These are phyloP conservation scores for Ceriops decandra DNA, from an alignment of 345 rosid species.

Conservation along the genomic window DNA sequence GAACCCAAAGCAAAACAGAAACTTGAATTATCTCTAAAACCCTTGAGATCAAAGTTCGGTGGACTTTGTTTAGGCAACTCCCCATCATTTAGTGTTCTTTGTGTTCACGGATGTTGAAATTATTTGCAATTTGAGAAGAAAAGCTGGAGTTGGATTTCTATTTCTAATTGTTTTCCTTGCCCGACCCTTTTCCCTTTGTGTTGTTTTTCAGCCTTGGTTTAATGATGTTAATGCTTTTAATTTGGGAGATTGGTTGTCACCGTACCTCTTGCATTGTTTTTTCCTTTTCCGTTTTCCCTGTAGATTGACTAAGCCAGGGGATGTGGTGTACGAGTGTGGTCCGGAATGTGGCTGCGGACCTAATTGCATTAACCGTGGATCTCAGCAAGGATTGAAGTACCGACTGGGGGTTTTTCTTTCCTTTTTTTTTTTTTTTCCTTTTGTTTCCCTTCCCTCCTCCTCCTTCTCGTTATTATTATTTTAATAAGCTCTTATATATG, in stretches of 20 bases:
- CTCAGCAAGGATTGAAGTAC: conserved; percentile 21
- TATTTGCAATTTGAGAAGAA: too few species aligned
- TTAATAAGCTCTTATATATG: neutral
- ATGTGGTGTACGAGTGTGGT: conserved; percentile 31
- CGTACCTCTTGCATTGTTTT: neutral
- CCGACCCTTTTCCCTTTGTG: too few species aligned
- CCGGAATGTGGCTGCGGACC: conserved; percentile 31
- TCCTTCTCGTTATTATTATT: neutral
- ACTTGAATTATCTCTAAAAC: too few species aligned
- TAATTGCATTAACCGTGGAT: conserved; percentile 27
- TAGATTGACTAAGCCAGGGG: conserved; percentile 27
- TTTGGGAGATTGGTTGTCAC: neutral
- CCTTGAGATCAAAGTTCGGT: too few species aligned
- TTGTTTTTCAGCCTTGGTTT: neutral
- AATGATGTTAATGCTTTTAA: neutral
- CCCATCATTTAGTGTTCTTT: too few species aligned
- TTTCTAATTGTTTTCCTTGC: neutral
- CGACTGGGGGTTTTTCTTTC: conserved; percentile 18
- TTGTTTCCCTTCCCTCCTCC: too few species aligned
- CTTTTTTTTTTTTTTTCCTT: too few species aligned
- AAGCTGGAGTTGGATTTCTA: too few species aligned
- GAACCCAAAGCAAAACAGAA: too few species aligned
- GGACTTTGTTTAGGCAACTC: too few species aligned
- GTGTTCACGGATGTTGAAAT: too few species aligned
- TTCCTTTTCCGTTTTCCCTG: neutral